Conservation (phyloP, 129 eudicot species). For the carrot (Daucus carota) region DH1_v3.0 NC_030383.2:16789001-16789500, state of each 20-base stretch:
- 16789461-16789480: background rate
- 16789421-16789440: slow-evolving; percentile 63
- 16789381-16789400: slow-evolving; percentile 70
- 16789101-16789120: slow-evolving; percentile 60
- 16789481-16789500: background rate
- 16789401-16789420: slow-evolving; percentile 82
- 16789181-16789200: background rate
- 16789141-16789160: slow-evolving; percentile 87
- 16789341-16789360: slow-evolving; percentile 78
- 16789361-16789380: slow-evolving; percentile 68
- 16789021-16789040: background rate
- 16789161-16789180: background rate
- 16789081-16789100: slow-evolving; percentile 90
- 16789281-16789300: slow-evolving; percentile 83
- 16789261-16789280: slow-evolving; percentile 68
- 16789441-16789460: slow-evolving; percentile 31
- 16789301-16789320: slow-evolving; percentile 72
- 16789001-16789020: background rate
- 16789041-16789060: background rate
- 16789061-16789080: slow-evolving; percentile 92
- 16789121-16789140: slow-evolving; percentile 68
- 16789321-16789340: slow-evolving; percentile 52
- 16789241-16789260: background rate
- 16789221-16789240: background rate
- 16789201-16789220: background rate